Conservation (phyloP, 1,139 yeast species). For the Blastobotrys aristatus region DNA sequence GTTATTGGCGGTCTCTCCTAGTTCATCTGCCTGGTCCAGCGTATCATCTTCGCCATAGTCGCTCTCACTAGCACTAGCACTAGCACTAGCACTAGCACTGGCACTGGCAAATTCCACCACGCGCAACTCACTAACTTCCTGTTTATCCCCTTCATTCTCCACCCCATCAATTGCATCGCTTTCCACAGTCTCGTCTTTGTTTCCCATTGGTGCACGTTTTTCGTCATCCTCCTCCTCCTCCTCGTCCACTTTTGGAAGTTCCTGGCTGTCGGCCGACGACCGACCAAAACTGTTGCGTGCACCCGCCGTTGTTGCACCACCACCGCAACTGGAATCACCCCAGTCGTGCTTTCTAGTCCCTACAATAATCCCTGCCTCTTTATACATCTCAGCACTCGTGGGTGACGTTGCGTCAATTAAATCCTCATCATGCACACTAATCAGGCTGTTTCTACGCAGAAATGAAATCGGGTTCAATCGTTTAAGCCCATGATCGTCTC, state of each 20-base stretch:
- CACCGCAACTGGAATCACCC: too few relatives aligned
- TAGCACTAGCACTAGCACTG: neutral
- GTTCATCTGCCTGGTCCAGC: neutral
- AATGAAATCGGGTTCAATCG: slow-evolving; percentile 28
- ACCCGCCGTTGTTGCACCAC: neutral
- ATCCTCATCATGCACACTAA: slow-evolving; percentile 1
- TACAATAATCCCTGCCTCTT: slow-evolving; percentile 32
- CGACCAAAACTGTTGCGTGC: neutral
- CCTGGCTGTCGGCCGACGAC: slow-evolving; percentile 3
- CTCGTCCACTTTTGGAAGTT: slow-evolving; percentile 3
- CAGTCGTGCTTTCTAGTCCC: slow-evolving; percentile 36
- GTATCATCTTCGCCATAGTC: neutral
- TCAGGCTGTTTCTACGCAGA: slow-evolving; percentile 17
- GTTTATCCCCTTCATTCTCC: neutral
- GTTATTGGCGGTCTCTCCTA: slow-evolving; percentile 7
- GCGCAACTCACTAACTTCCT: neutral
- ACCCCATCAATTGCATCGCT: neutral
- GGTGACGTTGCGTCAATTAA: neutral
- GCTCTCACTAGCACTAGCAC: neutral
- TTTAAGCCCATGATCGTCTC: slow-evolving; percentile 21
- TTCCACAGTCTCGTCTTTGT: neutral
- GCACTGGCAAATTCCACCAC: neutral
- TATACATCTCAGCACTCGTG: slow-evolving; percentile 19
- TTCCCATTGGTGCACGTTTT: neutral
- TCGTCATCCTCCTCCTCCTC: neutral